Base-by-base conservation (phyloP, 176 grass and related monocot species). In the Musa troglodytarum region DNA sequence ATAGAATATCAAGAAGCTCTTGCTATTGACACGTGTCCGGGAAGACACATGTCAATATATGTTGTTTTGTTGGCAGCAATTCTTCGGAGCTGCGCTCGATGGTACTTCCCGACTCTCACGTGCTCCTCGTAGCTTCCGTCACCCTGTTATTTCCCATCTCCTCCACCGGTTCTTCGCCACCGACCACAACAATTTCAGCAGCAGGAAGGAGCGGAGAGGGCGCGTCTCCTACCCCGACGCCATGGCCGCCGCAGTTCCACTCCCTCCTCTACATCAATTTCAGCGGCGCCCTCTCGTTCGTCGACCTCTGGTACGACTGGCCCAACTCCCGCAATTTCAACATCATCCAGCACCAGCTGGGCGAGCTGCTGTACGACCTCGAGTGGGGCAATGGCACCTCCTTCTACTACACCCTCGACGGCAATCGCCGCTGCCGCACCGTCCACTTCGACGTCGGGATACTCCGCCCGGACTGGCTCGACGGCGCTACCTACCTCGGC, bases 341-440 rank as follows among this genome's bases (percentile, higher is more conserved):
- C 61, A 77, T 77, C 58, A 65, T 77, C 59, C 75, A 65, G 49
- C 58, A 77, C 58, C 57, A 77, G 61, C 68, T 21, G 1, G 10
- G 50, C 6, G 69, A 83, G 13, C 87, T 77, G 24, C 78, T 90
- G 3, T 86, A 83, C 74, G 89, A 96, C 71, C 89, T 96, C 1
- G 93, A 96, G 77, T 92, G 93, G 93, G 49, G 78, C 76, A 96
- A 96, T 74, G 87, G 87, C 81, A 92, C 93, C 65, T 73, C 63
- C 71, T 96, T 92, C 89, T 88, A 86, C 89, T 92, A 88, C 77
- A 83, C 87, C 69, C 77, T 87, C 1, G 53, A 72, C 28, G 49
- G 52, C 5, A 2, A 54, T 1, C 79, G 61, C 57, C 15, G 69
- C 1, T 96, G 93, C 89, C 87, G 85, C 85, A 73, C 90, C 50